A percentile compares a stretch with the other conserved stretches of the same genome.
Evolutionary conservation across 106 monocot species (phyloP).

Genomic region (Iris macrosiphon): DNA sequence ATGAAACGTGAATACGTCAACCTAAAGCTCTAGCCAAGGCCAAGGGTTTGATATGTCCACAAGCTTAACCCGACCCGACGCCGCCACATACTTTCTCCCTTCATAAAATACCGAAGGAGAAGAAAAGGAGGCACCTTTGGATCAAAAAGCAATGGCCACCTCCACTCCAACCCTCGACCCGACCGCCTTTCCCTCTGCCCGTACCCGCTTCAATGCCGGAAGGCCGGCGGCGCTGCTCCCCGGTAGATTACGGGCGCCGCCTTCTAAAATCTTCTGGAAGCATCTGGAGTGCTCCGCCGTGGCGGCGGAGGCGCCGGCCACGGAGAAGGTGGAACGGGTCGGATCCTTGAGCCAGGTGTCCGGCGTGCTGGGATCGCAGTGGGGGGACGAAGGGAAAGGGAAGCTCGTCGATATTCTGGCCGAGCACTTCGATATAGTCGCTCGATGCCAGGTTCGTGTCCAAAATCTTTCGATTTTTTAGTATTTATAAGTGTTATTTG

Average conservation of each 20-base stretch:
- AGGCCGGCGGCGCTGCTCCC: not conserved
- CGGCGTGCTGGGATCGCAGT: slow-evolving; percentile 64
- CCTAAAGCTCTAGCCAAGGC: no score
- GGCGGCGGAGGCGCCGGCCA: slow-evolving; percentile 10
- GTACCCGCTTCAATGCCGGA: slow-evolving; percentile 3
- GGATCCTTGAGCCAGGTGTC: slow-evolving; percentile 61
- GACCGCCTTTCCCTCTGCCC: not conserved
- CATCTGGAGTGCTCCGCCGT: slow-evolving; percentile 2
- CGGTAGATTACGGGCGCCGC: not conserved
- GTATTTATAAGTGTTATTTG: no score
- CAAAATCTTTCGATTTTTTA: not conserved
- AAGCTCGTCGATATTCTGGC: slow-evolving; percentile 80
- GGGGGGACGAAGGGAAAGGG: slow-evolving; percentile 80
- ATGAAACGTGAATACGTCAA: no score
- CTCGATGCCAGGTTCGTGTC: slow-evolving; percentile 60
- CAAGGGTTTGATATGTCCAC: no score
- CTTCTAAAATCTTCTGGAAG: not conserved
- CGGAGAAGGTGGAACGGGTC: slow-evolving; percentile 20
- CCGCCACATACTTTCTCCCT: no score
- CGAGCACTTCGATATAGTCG: slow-evolving; percentile 57
- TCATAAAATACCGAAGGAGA: no score
- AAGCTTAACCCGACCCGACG: no score
- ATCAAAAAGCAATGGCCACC: slow-evolving; percentile 1
- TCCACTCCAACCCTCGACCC: slow-evolving; percentile 2
- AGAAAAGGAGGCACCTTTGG: no score